A percentile compares a stretch with the other conserved stretches of the same genome.
phyloP scores from a whole-genome alignment of 208 protist genomes.

The Endotrypanum monterogeii region DNA sequence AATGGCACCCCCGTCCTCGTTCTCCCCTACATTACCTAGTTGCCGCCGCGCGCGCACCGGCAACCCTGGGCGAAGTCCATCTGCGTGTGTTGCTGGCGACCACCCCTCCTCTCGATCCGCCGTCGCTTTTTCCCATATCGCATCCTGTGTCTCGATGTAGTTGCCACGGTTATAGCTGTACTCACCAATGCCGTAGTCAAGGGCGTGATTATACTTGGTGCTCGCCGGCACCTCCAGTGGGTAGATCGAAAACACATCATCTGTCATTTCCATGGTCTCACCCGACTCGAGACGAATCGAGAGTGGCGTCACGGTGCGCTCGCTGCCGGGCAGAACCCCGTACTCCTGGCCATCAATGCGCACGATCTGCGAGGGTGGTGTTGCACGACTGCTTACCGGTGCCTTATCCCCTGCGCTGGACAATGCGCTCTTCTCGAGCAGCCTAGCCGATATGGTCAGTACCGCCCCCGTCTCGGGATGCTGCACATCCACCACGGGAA shows the following conservation, averaged over 20 bases:
- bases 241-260: conserved; percentile 65
- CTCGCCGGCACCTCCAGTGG: conserved; percentile 65
- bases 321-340: conserved; percentile 35
- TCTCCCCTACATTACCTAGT: conserved; percentile 15
- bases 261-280: conserved; percentile 66
- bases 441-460: conserved; percentile 55
- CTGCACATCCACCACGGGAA: conserved; percentile 68
- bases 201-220: conserved; percentile 54
- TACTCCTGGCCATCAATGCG: conserved; percentile 60
- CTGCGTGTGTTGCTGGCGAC: conserved; percentile 85
- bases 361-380: conserved; percentile 15
- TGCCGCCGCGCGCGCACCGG: conserved; percentile 75
- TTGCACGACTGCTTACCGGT: background rate
- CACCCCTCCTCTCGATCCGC: conserved; percentile 75
- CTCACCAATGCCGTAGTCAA: conserved; percentile 83
- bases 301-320: conserved; percentile 58
- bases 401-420: conserved; percentile 4
- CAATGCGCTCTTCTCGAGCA: conserved; percentile 39
- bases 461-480: conserved; percentile 56
- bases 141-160: conserved; percentile 90
- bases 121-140: conserved; percentile 82
- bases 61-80: conserved; percentile 68
- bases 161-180: conserved; percentile 90
- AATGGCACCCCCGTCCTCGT: conserved; percentile 10
- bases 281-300: conserved; percentile 73